Percentiles rank a stretch among this genome's conserved stretches.
Conservation (phyloP, 2,329 filamentous ascomycete genomes). For the Pseudogymnoascus sp. region DNA sequence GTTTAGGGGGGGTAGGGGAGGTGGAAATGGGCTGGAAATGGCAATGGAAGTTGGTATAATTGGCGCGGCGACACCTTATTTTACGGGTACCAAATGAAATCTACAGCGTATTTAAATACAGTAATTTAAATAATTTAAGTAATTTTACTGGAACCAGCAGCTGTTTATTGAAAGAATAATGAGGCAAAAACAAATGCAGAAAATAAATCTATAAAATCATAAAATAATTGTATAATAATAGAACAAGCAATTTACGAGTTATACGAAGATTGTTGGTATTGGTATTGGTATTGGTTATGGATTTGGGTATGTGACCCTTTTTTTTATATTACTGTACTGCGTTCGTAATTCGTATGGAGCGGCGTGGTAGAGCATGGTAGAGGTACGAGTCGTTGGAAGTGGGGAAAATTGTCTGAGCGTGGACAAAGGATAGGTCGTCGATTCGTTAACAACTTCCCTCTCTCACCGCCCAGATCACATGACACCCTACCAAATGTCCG, state of each 20-base stretch:
- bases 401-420: neutral
- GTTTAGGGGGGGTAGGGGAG: neutral
- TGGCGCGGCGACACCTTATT: neutral
- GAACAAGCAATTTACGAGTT: neutral
- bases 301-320: neutral
- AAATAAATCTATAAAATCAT: neutral
- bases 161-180: too few relatives aligned
- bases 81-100: neutral
- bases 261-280: neutral
- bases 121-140: neutral
- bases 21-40: neutral
- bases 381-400: neutral
- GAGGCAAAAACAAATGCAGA: too few relatives aligned
- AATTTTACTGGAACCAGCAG: too few relatives aligned
- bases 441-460: neutral
- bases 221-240: neutral
- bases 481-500: neutral
- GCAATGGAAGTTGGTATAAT: neutral
- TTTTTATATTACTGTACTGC: slow-evolving; percentile 9
- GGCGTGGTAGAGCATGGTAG: neutral
- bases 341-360: slow-evolving; percentile 1
- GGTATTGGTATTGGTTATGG: neutral
- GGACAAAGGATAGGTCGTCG: slow-evolving; percentile 1
- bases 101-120: neutral
- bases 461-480: slow-evolving; percentile 6